These are phyloP conservation scores for Phytopythium helicoides DNA, from an alignment of 352 stramenopile genomes.

Conservation along the genomic window DNA sequence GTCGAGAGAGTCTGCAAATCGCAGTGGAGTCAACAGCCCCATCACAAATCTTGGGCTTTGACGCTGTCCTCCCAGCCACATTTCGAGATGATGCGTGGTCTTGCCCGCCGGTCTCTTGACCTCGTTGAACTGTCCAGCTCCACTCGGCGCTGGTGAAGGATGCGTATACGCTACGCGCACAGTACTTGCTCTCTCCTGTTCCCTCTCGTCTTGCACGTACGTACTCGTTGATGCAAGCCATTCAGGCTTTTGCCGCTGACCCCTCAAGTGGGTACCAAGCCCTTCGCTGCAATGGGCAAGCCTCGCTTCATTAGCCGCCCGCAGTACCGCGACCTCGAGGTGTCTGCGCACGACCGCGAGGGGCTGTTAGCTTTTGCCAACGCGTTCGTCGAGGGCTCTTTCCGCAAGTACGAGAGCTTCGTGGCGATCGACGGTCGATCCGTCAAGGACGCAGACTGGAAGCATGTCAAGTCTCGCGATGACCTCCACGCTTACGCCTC, in stretches of 20 bases:
- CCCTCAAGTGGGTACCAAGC: background rate
- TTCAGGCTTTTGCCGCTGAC: background rate
- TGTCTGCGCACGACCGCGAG: constrained; percentile 1
- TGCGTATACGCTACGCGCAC: too few relatives aligned
- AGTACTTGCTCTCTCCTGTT: too few relatives aligned
- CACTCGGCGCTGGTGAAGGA: too few relatives aligned
- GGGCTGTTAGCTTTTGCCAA: constrained; percentile 5
- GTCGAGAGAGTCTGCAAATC: background rate
- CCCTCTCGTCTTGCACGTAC: too few relatives aligned
- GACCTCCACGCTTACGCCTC: constrained; percentile 4
- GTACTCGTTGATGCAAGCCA: background rate
- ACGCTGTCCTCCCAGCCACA: background rate
- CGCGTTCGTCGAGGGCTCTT: constrained; percentile 7
- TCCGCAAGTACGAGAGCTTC: constrained; percentile 7
- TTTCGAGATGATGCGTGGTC: too few relatives aligned
- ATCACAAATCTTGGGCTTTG: constrained; percentile 1
- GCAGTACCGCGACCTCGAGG: constrained; percentile 2
- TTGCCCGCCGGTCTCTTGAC: too few relatives aligned
- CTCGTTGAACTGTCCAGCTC: too few relatives aligned
- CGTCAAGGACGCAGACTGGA: background rate
- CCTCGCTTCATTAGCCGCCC: background rate
- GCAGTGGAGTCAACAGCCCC: too few relatives aligned
- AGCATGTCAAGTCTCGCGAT: constrained; percentile 6
- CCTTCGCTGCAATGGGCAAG: constrained; percentile 1
- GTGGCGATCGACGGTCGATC: background rate